Conservation (phyloP, 1,284 basidiomycete genomes). For the Apiotrichum siamense region DNA sequence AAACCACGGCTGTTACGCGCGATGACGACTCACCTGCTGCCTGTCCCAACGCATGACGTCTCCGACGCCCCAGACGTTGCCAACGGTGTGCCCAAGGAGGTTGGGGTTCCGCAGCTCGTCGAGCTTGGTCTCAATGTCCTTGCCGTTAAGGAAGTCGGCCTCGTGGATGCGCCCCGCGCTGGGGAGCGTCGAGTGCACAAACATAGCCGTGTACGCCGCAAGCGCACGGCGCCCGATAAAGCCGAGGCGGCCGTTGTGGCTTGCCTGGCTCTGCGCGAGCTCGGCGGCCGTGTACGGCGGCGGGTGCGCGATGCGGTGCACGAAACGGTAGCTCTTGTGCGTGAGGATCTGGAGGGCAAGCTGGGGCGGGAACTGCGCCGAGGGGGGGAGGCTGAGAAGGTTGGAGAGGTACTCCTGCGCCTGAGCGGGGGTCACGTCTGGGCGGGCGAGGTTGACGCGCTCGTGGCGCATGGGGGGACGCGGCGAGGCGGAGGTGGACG, state of each 20-base stretch:
- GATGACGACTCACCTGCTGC: constrained; percentile 32
- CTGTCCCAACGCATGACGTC: constrained; percentile 42
- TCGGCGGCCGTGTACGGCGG: constrained; percentile 14
- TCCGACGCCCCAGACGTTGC: constrained; percentile 33
- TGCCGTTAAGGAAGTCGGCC: constrained; percentile 7
- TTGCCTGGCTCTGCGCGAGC: constrained; percentile 10
- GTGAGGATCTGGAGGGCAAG: constrained; percentile 45
- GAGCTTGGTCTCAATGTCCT: constrained; percentile 29
- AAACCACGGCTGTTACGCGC: no score
- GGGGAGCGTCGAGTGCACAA: constrained; percentile 33
- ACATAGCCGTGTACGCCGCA: constrained; percentile 38
- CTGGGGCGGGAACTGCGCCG: constrained; percentile 34
- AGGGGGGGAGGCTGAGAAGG: constrained; percentile 34
- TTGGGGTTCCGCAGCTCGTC: constrained; percentile 31
- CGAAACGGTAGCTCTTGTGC: constrained; percentile 45
- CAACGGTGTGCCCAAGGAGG: constrained; percentile 40
- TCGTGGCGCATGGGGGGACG: not conserved
- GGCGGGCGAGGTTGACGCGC: not conserved
- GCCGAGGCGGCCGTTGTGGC: constrained; percentile 40
- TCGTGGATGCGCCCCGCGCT: not conserved
- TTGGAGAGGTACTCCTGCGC: constrained; percentile 38
- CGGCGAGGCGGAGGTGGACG: not conserved
- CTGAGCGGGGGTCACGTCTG: constrained; percentile 9
- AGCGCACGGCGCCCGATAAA: constrained; percentile 45
- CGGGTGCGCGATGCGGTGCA: constrained; percentile 26